phyloP scores from a whole-genome alignment of 495 filamentous ascomycete species.

The Haplographium delicatum region DNA sequence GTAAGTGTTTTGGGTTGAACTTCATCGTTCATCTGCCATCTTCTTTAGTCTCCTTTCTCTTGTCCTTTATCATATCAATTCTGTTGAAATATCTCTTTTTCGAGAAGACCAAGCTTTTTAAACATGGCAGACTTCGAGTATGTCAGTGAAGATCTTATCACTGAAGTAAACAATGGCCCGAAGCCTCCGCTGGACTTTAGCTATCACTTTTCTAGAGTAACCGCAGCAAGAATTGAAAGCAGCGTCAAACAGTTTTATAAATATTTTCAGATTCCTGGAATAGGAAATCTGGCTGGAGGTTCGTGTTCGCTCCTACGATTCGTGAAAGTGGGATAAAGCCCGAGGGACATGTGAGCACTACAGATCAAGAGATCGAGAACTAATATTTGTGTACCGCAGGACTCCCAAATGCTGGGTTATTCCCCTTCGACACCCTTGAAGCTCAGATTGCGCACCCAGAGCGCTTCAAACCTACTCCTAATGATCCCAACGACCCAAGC shows the following conservation, averaged over 20 bases:
- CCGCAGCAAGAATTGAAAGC: conserved; percentile 57
- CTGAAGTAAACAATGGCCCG: conserved; percentile 31
- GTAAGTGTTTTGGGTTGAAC: neutral
- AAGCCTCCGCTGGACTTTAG: conserved; percentile 56
- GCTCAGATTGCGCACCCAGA: conserved; percentile 68
- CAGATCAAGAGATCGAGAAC: neutral
- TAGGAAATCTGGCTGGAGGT: conserved; percentile 88
- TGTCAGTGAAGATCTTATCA: conserved; percentile 10
- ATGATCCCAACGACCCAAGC: conserved; percentile 41
- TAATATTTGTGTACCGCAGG: conserved; percentile 38
- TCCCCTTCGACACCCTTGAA: conserved; percentile 88
- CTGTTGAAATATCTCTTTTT: neutral
- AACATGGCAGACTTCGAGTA: conserved; percentile 24
- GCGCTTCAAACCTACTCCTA: conserved; percentile 64
- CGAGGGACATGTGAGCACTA: neutral
- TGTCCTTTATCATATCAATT: neutral
- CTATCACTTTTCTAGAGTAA: conserved; percentile 68
- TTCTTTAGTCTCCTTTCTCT: neutral
- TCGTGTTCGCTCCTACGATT: conserved; percentile 23
- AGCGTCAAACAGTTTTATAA: conserved; percentile 77
- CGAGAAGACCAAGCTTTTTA: neutral
- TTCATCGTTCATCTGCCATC: neutral
- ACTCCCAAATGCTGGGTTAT: conserved; percentile 72
- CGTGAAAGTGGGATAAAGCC: neutral
- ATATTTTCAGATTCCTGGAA: conserved; percentile 73